Evolutionary conservation across 805 yeast species (phyloP).

Genomic region (Candida coquimbonensis): DNA sequence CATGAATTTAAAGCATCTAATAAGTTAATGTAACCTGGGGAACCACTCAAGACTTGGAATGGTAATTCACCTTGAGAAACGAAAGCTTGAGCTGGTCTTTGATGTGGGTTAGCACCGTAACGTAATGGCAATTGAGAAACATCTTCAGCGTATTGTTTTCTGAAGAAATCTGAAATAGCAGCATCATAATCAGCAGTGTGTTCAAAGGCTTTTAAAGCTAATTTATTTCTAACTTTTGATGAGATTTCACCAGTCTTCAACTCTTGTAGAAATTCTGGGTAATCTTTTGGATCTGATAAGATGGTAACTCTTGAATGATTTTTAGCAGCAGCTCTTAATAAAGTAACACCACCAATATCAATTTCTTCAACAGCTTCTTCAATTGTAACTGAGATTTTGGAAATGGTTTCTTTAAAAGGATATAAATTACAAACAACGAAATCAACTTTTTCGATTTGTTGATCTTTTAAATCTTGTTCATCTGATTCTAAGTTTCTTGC

Average conservation of each 20-base stretch:
- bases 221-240: constrained; percentile 63
- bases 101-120: constrained; percentile 99
- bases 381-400: constrained; percentile 90
- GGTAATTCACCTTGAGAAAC: constrained; percentile 85
- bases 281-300: constrained; percentile 90
- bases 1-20: constrained; percentile 96
- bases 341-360: constrained; percentile 97
- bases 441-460: constrained; percentile 93
- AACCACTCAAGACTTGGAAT: constrained; percentile 86
- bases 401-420: constrained; percentile 96
- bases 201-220: constrained; percentile 95
- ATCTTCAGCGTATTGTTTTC: constrained; percentile 93
- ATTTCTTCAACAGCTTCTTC: constrained; percentile 98
- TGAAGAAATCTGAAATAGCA: constrained; percentile 92
- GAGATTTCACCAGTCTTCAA: constrained; percentile 64
- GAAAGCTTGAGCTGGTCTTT: constrained; percentile 97
- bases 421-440: constrained; percentile 95
- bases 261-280: constrained; percentile 80
- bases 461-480: constrained; percentile 79
- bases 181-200: constrained; percentile 97
- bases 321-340: constrained; percentile 97
- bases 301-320: constrained; percentile 96
- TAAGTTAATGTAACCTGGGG: constrained; percentile 96
- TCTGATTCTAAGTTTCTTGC: constrained; percentile 91
- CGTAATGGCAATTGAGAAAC: constrained; percentile 86